Base-by-base conservation (phyloP, 306 rosid species). In the Oxytropis ochrocephala region DNA sequence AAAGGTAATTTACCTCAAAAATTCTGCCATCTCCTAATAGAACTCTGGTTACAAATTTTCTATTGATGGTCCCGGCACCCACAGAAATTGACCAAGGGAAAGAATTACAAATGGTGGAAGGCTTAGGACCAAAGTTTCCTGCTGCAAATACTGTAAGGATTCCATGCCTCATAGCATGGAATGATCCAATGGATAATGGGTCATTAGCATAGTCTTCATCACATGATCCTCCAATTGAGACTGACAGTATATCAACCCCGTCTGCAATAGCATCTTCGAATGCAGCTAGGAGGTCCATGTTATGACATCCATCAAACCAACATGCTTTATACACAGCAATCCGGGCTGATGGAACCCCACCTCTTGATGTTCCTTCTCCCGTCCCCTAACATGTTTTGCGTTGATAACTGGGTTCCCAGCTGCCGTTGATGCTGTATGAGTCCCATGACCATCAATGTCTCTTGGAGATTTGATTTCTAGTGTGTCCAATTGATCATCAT, bases 231-330 rank as follows among this genome's bases (percentile, higher is more conserved):
- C 76, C 83, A 1, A 85, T 5, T 1, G 93, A 85, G 5, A 52
- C 0, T 1, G 87, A 76, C 6, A 88, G 14, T 11, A 85, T 64
- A 35, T 88, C 85, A 7, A 88, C 88, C 0, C 88, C 87, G 52
- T 85, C 95, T 0, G 83, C 81, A 8, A 88, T 85, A 8, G 88
- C 90, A 33, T 81, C 74, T 41, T 85, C 88, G 17, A 85, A 85
- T 30, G 94, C 90, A 0, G 83, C 82, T 7, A 87, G 85, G 13
- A 81, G 70, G 46, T 79, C 82, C 5, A 71, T 77, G 2, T 48
- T 75, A 7, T 0, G 0, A 53, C 90, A 83, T 0, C 79, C 84
- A 33, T 5, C 14, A 1, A 0, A 0, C 95, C 87, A 88, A 43
- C 90, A 85, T 4, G 47, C 81, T 80, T 88, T 88, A 66, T 70